Percentiles rank a stretch among this genome's conserved stretches.
These are phyloP conservation scores for Aspergillus flavus DNA, from an alignment of 2,329 filamentous ascomycete species.

Conservation along the genomic window DNA sequence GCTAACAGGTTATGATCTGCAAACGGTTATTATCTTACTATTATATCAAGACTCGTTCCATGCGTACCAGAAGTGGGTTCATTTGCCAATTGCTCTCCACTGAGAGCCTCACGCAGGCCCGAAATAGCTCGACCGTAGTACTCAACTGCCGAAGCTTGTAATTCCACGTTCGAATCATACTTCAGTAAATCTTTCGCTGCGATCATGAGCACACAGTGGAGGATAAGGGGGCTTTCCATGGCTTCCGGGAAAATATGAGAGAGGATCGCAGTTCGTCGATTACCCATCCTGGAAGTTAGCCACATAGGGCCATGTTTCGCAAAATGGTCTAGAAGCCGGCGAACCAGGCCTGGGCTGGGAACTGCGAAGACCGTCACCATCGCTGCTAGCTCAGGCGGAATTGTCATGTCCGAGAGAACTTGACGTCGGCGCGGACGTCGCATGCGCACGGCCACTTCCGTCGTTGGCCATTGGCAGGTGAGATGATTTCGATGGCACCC, in stretches of 20 bases:
- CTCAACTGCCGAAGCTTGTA: constrained; percentile 8
- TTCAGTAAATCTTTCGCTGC: constrained; percentile 12
- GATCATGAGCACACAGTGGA: constrained; percentile 8
- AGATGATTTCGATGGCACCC: constrained; percentile 10
- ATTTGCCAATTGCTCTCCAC: not conserved
- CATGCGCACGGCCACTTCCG: not conserved
- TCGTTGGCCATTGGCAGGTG: constrained; percentile 2
- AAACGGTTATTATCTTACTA: not conserved
- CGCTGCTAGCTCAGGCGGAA: not conserved
- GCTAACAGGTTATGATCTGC: constrained; percentile 10
- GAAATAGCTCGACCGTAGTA: constrained; percentile 9
- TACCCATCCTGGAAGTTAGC: constrained; percentile 5
- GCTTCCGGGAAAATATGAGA: not conserved
- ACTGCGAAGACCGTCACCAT: constrained; percentile 13
- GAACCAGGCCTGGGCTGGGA: not conserved
- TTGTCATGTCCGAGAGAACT: not conserved
- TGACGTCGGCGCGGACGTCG: not conserved
- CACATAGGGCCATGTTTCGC: constrained; percentile 10
- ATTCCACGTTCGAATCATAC: constrained; percentile 3
- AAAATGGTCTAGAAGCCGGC: constrained; percentile 11
- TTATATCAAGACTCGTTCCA: not conserved
- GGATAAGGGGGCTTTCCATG: constrained; percentile 4
- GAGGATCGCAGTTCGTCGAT: constrained; percentile 1
- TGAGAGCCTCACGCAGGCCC: not conserved
- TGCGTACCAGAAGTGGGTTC: not conserved